Conservation (phyloP, 106 monocot species). For the Acanthochlamys bracteata region DNA sequence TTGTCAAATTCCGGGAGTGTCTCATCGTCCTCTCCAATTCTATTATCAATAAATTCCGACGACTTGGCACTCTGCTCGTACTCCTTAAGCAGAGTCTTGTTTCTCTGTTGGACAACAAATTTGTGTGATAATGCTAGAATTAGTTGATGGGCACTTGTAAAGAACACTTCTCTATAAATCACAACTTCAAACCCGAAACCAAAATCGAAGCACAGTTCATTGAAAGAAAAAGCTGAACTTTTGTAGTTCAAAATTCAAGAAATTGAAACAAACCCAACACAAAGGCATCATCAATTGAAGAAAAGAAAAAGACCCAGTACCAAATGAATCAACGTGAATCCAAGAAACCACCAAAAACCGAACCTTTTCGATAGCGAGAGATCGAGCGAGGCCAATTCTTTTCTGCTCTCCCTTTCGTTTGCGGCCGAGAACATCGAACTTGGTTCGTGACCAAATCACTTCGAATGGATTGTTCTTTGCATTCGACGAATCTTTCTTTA, state of each 20-base stretch:
- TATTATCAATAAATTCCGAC: constrained; percentile 59
- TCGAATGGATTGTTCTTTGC: constrained; percentile 69
- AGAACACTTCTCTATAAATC: no score
- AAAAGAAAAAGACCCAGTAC: no score
- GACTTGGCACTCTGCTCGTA: constrained; percentile 71
- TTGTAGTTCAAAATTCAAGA: no score
- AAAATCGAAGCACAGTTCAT: no score
- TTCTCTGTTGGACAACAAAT: constrained; percentile 38
- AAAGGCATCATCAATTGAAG: no score
- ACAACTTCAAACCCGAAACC: no score
- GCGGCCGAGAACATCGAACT: constrained; percentile 71
- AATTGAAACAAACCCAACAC: no score
- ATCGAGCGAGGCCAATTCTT: constrained; percentile 49
- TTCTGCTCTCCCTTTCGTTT: constrained; percentile 65
- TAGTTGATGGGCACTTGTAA: no score
- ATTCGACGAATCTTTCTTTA: constrained; percentile 35
- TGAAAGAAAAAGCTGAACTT: no score
- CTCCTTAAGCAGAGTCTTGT: constrained; percentile 77
- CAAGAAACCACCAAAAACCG: no score
- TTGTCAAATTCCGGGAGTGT: constrained; percentile 76
- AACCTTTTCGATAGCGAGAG: constrained; percentile 68
- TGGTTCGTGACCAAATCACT: constrained; percentile 68
- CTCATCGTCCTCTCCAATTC: constrained; percentile 78
- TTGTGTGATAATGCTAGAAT: no score
- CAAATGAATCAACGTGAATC: no score